Evolutionary conservation across 148 eudicot genomes (phyloP).

Genomic region (Vaccinium myrtillus): DNA sequence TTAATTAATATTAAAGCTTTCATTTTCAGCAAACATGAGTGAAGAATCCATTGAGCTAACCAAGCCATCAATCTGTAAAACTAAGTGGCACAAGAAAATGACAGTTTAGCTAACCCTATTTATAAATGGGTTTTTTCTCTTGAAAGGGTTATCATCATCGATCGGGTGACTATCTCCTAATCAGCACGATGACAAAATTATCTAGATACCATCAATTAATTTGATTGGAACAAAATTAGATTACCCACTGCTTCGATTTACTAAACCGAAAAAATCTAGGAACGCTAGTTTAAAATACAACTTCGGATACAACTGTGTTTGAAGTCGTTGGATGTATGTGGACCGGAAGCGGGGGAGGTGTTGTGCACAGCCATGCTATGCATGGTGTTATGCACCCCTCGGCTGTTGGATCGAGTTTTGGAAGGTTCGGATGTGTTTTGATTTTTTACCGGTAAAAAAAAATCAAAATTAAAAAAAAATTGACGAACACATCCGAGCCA

Average conservation of each 20-base stretch:
- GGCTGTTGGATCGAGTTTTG: too few species aligned
- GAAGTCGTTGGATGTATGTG: too few species aligned
- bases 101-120: slow-evolving; percentile 41
- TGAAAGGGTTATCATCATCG: background rate
- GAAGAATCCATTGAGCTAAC: slow-evolving; percentile 7
- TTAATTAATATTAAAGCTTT: slow-evolving; percentile 13
- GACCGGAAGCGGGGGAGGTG: too few species aligned
- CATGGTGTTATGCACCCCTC: too few species aligned
- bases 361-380: too few species aligned
- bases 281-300: too few species aligned
- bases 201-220: background rate
- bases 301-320: too few species aligned
- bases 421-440: too few species aligned
- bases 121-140: slow-evolving; percentile 5
- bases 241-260: background rate
- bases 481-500: too few species aligned
- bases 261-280: too few species aligned
- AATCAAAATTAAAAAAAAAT: too few species aligned
- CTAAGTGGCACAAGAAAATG: slow-evolving; percentile 35
- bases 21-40: slow-evolving; percentile 16
- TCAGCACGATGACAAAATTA: slow-evolving; percentile 5
- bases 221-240: background rate
- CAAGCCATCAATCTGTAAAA: slow-evolving; percentile 9
- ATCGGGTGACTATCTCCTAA: background rate
- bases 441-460: too few species aligned